Percentiles rank a stretch among this genome's conserved stretches.
Evolutionary conservation across 2,329 filamentous ascomycete species (phyloP).

Genomic region (Colletotrichum sublineola): DNA sequence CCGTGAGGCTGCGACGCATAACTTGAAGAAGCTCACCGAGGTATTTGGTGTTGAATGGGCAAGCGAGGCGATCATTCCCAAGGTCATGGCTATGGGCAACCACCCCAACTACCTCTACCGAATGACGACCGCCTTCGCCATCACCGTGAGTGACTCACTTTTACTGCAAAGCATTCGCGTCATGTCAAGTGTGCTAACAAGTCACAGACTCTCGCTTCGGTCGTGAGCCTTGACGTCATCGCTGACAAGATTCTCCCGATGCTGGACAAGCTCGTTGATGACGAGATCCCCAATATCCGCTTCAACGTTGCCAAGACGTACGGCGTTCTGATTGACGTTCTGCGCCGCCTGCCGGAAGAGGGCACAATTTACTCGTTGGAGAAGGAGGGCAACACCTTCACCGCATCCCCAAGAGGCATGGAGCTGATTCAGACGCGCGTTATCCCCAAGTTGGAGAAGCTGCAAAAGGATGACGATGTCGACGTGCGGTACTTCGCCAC

Average conservation of each 20-base stretch:
- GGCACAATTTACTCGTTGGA: conserved; percentile 89
- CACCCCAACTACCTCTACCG: conserved; percentile 99
- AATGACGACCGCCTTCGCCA: conserved; percentile 99
- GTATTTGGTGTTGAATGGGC: conserved; percentile 99
- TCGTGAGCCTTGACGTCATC: conserved; percentile 94
- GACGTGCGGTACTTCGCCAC: conserved; percentile 98
- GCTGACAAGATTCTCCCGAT: conserved; percentile 94
- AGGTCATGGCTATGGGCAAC: conserved; percentile 98
- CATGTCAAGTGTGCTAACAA: conserved; percentile 46
- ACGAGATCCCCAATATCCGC: conserved; percentile 98
- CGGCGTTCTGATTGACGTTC: conserved; percentile 86
- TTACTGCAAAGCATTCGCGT: conserved; percentile 31
- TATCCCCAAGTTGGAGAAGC: conserved; percentile 90
- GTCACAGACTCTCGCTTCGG: conserved; percentile 87
- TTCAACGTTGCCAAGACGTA: conserved; percentile 99
- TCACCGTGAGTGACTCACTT: conserved; percentile 79
- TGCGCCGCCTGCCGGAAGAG: conserved; percentile 89
- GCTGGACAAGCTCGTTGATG: conserved; percentile 91
- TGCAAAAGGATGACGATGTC: conserved; percentile 97
- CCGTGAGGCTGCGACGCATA: conserved; percentile 95
- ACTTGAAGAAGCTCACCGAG: conserved; percentile 97
- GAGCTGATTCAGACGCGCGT: conserved; percentile 89
- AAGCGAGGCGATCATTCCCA: conserved; percentile 95
- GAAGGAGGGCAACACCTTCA: conserved; percentile 75
- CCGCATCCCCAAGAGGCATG: conserved; percentile 78